Conservation (phyloP, 345 rosid genomes). For the Linum lewisii region DNA sequence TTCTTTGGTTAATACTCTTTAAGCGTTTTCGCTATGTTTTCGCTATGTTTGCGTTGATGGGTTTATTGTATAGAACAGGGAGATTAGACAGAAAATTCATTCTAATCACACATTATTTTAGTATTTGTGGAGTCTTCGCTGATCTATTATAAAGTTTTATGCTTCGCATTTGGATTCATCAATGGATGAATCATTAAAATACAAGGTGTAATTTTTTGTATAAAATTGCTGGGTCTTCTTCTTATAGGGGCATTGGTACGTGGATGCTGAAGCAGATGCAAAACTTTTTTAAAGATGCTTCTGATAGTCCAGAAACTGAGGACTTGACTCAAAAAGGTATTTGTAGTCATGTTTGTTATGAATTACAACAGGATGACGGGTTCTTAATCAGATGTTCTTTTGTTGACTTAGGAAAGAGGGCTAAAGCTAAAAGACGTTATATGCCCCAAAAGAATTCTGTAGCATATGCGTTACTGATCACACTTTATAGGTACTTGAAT, state of each 20-base stretch:
- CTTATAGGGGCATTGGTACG: constrained; percentile 81
- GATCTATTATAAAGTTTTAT: too few species aligned
- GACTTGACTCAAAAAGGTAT: constrained; percentile 33
- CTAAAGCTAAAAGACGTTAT: constrained; percentile 44
- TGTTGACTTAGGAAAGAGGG: constrained; percentile 34
- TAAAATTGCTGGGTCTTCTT: constrained; percentile 10
- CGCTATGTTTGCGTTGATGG: neutral
- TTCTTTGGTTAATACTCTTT: neutral
- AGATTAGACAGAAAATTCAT: neutral
- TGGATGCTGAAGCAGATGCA: constrained; percentile 66
- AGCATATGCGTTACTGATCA: constrained; percentile 71
- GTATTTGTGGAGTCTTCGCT: neutral
- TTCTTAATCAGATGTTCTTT: constrained; percentile 1
- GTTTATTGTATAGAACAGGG: neutral
- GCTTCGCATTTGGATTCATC: neutral
- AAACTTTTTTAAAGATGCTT: constrained; percentile 44
- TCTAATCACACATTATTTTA: neutral
- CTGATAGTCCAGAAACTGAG: constrained; percentile 47
- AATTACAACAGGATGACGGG: neutral
- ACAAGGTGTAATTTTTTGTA: neutral
- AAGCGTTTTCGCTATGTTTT: neutral
- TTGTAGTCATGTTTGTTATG: constrained; percentile 7
- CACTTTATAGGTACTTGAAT: constrained; percentile 51
- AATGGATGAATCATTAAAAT: neutral
- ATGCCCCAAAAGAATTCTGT: constrained; percentile 76